phyloP scores from a whole-genome alignment of 116 monocot species.

The Papilionanthe hybrid region DNA sequence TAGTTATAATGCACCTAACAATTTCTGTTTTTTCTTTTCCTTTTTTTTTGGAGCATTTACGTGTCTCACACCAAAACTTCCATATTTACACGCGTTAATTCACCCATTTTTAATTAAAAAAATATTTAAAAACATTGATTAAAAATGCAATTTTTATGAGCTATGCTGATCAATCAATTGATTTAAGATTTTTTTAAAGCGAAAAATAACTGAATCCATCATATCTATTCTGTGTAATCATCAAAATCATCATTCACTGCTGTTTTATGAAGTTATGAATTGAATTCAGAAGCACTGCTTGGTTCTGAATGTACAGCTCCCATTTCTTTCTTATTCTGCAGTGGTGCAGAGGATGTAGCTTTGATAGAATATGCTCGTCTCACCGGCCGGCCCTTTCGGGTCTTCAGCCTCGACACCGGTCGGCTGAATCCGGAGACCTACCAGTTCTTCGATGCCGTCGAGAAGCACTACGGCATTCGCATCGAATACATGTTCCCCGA shows the following conservation, averaged over 20 bases:
- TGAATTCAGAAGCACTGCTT: not conserved
- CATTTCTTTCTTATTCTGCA: constrained; percentile 21
- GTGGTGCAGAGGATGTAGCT: constrained; percentile 97
- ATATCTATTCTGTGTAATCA: too few relatives aligned
- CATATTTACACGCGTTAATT: too few relatives aligned
- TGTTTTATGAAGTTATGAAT: too few relatives aligned
- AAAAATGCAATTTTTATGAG: too few relatives aligned
- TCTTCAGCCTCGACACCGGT: constrained; percentile 59
- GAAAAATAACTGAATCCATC: too few relatives aligned
- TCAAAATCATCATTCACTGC: too few relatives aligned
- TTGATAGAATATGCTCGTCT: constrained; percentile 80
- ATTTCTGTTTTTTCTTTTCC: not conserved
- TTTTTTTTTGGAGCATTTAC: too few relatives aligned
- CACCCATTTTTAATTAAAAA: too few relatives aligned
- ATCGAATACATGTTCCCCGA: constrained; percentile 99
- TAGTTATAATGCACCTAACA: not conserved
- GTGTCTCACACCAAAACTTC: too few relatives aligned
- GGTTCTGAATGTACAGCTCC: not conserved
- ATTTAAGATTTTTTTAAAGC: too few relatives aligned
- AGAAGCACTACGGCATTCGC: constrained; percentile 82
- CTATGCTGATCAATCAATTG: too few relatives aligned
- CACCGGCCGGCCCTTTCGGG: constrained; percentile 87
- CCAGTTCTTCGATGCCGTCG: constrained; percentile 60
- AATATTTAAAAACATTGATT: too few relatives aligned
- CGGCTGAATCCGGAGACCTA: constrained; percentile 54